Evolutionary conservation across 2,329 filamentous ascomycete genomes (phyloP), one percentile per base, ranked within the genome.

Genomic region (Fusarium anguioides): DNA sequence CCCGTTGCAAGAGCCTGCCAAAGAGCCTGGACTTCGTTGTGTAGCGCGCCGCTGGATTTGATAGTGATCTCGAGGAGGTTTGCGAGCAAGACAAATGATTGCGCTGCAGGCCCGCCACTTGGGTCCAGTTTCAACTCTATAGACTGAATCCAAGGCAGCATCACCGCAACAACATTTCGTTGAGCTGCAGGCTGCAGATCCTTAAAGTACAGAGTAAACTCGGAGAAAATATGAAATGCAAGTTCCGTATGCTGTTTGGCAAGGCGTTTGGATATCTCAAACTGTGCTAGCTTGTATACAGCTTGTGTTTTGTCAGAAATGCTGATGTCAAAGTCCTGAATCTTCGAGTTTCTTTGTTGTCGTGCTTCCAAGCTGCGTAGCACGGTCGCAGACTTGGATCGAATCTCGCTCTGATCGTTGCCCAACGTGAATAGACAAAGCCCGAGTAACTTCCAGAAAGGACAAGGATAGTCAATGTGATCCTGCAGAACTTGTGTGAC

Each of bases 291-390:
- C 80, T 99, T 99, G 80, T 98, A 99, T 4, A 99, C 95, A 0
- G 95, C 94, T 69, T 97, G 97, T 0, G 96, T 99, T 80, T 97
- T 98, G 80, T 99, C 96, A 0, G 95, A 96, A 58, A 99, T 96
- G 76, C 94, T 97, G 72, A 99, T 98, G 74, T 99, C 96, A 60
- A 97, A 96, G 76, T 99, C 96, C 75, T 97, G 93, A 8, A 99
- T 89, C 75, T 96, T 96, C 2, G 95, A 97, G 67, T 89, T 96
- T 68, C 92, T 83, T 4, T 80, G 80, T 68, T 96, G 92, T 23
- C 93, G 88, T 68, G 94, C 89, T 77, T 98, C 96, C 3, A 98
- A 82, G 0, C 89, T 89, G 37, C 94, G 87, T 14, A 99, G 83
- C 29, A 98, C 83, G 46, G 90, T 88, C 1, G 92, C 92, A 2